These are phyloP conservation scores for Vitis labrusca DNA, from an alignment of 164 flowering plant genomes.

Conservation along the genomic window DNA sequence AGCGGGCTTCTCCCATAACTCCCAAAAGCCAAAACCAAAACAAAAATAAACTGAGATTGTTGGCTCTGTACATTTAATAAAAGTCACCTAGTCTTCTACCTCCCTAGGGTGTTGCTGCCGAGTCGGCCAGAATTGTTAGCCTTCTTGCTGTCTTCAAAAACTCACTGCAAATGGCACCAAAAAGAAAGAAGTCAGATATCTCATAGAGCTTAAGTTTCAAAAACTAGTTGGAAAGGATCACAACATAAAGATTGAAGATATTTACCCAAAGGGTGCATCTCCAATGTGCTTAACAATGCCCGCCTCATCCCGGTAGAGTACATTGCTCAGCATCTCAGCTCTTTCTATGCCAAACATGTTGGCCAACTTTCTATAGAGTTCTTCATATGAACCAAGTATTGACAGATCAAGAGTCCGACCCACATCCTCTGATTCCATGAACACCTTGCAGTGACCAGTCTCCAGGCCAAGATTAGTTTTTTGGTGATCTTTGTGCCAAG, in stretches of 20 bases:
- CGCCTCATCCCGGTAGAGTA: slow-evolving; percentile 35
- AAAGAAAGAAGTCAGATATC: background rate
- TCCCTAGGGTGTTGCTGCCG: slow-evolving; percentile 23
- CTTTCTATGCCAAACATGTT: slow-evolving; percentile 45
- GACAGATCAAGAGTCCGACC: slow-evolving; percentile 56
- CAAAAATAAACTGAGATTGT: background rate
- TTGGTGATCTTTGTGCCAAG: slow-evolving; percentile 27
- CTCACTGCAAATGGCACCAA: slow-evolving; percentile 16
- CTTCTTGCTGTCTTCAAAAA: slow-evolving; percentile 34
- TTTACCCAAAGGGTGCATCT: slow-evolving; percentile 55
- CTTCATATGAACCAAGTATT: slow-evolving; percentile 49
- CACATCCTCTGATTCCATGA: slow-evolving; percentile 52
- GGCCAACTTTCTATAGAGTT: slow-evolving; percentile 40
- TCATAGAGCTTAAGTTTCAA: background rate
- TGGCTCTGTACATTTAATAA: slow-evolving; percentile 21
- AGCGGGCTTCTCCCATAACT: background rate
- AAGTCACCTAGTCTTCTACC: background rate
- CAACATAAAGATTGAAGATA: background rate
- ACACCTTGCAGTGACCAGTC: slow-evolving; percentile 56
- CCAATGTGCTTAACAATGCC: slow-evolving; percentile 43
- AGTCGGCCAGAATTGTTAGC: slow-evolving; percentile 26
- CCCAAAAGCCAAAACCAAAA: background rate
- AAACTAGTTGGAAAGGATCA: no score
- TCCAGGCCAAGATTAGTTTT: slow-evolving; percentile 33
- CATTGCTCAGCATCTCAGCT: slow-evolving; percentile 33